phyloP scores from a whole-genome alignment of 495 filamentous ascomycete genomes.

The Halenospora varia region DNA sequence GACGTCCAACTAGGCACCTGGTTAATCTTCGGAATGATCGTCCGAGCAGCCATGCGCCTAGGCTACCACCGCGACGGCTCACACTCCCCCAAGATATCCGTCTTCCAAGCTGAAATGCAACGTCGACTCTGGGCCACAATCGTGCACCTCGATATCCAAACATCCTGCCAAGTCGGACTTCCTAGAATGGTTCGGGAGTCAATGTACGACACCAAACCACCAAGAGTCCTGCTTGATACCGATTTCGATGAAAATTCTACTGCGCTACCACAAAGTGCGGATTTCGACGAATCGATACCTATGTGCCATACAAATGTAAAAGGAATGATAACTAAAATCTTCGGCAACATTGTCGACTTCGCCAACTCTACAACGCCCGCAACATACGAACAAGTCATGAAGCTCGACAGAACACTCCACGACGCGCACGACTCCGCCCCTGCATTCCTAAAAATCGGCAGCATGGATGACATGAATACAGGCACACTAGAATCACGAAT shows the following conservation, averaged over 20 bases:
- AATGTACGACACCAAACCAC: slow-evolving; percentile 81
- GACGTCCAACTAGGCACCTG: slow-evolving; percentile 42
- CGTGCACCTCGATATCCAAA: slow-evolving; percentile 69
- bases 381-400: no score
- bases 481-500: slow-evolving; percentile 20
- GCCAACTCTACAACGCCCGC: no score
- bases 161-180: slow-evolving; percentile 83
- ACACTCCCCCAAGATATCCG: slow-evolving; percentile 55
- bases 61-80: slow-evolving; percentile 49
- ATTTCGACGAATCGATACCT: slow-evolving; percentile 30
- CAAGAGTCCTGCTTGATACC: slow-evolving; percentile 88
- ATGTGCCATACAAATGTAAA: no score
- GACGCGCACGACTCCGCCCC: no score
- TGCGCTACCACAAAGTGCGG: slow-evolving; percentile 60
- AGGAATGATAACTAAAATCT: no score
- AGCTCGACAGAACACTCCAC: no score
- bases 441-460: no score
- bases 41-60: slow-evolving; percentile 49
- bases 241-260: slow-evolving; percentile 77
- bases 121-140: slow-evolving; percentile 82
- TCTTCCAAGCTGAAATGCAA: slow-evolving; percentile 87
- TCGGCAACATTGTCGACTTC: no score
- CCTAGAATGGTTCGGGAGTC: slow-evolving; percentile 75
- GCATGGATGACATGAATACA: slow-evolving; percentile 29
- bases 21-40: slow-evolving; percentile 40